phyloP scores from a whole-genome alignment of 2,329 filamentous ascomycete species.

The Ilyonectria sp. region DNA sequence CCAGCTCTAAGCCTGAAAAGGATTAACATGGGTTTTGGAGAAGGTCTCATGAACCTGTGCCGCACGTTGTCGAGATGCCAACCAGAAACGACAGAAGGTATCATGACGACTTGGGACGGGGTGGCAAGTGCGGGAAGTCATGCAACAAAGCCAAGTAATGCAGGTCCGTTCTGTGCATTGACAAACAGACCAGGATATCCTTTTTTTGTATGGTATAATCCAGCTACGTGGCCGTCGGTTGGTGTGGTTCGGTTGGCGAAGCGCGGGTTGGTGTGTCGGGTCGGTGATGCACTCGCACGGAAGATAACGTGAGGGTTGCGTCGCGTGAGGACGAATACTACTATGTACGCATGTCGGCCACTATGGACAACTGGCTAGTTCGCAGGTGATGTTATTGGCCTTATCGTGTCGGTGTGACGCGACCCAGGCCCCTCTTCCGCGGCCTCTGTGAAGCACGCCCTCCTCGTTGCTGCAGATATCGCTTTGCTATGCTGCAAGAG shows the following conservation, averaged over 20 bases:
- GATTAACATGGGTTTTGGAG: conserved; percentile 7
- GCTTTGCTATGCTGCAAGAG: neutral
- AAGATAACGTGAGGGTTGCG: conserved; percentile 29
- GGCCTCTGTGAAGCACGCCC: neutral
- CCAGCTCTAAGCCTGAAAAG: conserved; percentile 14
- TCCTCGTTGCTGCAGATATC: neutral
- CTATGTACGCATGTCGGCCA: neutral
- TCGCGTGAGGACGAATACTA: conserved; percentile 15
- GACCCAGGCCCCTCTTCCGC: conserved; percentile 27
- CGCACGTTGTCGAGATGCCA: neutral
- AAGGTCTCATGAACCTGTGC: conserved; percentile 19
- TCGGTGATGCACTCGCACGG: conserved; percentile 17
- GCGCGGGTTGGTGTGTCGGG: conserved; percentile 8
- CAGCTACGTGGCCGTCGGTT: conserved; percentile 2
- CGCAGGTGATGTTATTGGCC: conserved; percentile 20
- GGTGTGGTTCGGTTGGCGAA: neutral
- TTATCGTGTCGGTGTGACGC: conserved; percentile 45
- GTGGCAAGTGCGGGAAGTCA: no score
- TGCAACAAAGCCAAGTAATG: neutral
- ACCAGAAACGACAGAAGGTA: neutral
- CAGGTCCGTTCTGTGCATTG: neutral
- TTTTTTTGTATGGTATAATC: neutral
- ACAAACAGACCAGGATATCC: neutral
- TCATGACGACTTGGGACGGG: neutral
- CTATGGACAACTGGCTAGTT: conserved; percentile 10